Conservation (phyloP, 768 basidiomycete genomes). For the Gymnopilus junonius region DNA sequence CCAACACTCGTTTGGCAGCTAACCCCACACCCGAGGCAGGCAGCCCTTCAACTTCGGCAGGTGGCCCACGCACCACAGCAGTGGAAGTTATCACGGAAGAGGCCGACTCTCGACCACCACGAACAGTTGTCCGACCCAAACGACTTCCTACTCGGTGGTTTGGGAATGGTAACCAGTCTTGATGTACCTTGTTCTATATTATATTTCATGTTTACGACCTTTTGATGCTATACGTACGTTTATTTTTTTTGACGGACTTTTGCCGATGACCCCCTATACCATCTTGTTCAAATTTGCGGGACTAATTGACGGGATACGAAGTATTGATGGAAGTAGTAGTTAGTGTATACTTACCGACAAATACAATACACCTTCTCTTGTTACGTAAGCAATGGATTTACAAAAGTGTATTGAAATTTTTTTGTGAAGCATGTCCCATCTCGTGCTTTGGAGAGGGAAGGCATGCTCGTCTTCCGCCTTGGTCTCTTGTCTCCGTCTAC, state of each 20-base stretch:
- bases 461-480: constrained; percentile 3
- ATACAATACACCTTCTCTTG: background rate
- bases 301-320: constrained; percentile 28
- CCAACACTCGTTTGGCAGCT: constrained; percentile 77
- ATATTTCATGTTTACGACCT: constrained; percentile 33
- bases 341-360: constrained; percentile 14
- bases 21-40: constrained; percentile 71
- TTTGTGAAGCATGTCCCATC: constrained; percentile 17
- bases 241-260: constrained; percentile 20
- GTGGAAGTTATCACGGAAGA: constrained; percentile 72
- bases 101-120: constrained; percentile 45
- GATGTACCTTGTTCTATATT: constrained; percentile 25
- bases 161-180: constrained; percentile 53
- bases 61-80: constrained; percentile 75
- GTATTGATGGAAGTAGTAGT: constrained; percentile 33
- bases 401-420: background rate
- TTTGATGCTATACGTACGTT: constrained; percentile 35
- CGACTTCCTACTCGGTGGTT: constrained; percentile 63
- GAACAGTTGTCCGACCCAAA: constrained; percentile 51
- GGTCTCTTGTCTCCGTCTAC: constrained; percentile 1
- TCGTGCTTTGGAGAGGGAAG: constrained; percentile 15
- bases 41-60: constrained; percentile 58
- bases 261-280: constrained; percentile 17
- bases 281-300: constrained; percentile 9
- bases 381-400: constrained; percentile 17